Percentiles rank a stretch among this genome's conserved stretches.
Conservation (phyloP, 345 rosid species). For the Leavenworthia alabamica region DNA sequence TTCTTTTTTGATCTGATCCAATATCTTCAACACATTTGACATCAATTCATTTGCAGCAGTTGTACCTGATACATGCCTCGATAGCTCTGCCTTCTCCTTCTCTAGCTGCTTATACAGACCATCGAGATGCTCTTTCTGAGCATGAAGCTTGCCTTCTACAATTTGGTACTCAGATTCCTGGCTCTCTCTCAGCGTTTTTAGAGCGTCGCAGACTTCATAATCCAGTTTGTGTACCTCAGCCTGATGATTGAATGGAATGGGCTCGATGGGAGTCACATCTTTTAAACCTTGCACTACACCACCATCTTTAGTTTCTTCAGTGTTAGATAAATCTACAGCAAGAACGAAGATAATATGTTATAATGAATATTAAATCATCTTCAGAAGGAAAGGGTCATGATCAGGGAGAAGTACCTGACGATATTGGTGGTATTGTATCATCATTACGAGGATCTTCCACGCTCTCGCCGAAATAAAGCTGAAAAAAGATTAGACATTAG, state of each 20-base stretch:
- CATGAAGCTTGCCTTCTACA: conserved; percentile 55
- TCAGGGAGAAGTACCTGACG: conserved; percentile 36
- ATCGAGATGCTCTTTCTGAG: conserved; percentile 51
- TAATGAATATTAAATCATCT: background rate
- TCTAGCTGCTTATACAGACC: conserved; percentile 60
- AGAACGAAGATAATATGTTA: background rate
- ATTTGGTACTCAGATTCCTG: conserved; percentile 57
- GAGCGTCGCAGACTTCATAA: conserved; percentile 51
- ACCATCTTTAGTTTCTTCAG: conserved; percentile 31
- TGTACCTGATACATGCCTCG: conserved; percentile 21
- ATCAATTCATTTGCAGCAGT: conserved; percentile 30
- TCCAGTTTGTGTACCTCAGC: conserved; percentile 52
- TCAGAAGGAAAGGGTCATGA: conserved; percentile 1
- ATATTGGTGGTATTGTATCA: conserved; percentile 30
- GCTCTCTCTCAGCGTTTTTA: conserved; percentile 45
- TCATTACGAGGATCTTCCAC: conserved; percentile 57
- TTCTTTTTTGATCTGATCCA: conserved; percentile 55
- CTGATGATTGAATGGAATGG: conserved; percentile 35
- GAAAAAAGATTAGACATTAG: conserved; percentile 21
- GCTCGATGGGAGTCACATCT: conserved; percentile 25
- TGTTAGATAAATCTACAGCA: conserved; percentile 32
- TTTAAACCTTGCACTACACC: conserved; percentile 22
- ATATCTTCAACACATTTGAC: conserved; percentile 38
- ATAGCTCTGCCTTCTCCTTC: conserved; percentile 50
- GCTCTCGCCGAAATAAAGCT: conserved; percentile 56